phyloP scores from a whole-genome alignment of 768 basidiomycete genomes.

The Leccinum subtestaceum region DNA sequence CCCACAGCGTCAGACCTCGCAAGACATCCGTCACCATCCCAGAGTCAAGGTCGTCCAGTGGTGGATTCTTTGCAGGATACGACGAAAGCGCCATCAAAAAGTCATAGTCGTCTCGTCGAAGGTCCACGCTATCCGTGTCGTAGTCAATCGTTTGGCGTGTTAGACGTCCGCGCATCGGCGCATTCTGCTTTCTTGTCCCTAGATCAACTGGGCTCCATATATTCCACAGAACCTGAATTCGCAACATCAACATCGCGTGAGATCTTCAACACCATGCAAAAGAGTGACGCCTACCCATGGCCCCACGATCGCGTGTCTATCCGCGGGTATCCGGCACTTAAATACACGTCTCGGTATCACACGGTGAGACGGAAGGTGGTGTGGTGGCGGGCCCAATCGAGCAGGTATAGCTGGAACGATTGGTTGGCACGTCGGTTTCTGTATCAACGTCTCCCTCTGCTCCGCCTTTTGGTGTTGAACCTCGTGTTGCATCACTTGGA shows the following conservation, averaged over 20 bases:
- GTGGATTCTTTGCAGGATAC: constrained; percentile 39
- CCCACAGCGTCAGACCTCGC: constrained; percentile 53
- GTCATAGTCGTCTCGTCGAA: constrained; percentile 47
- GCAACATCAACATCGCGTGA: constrained; percentile 5
- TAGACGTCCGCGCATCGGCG: constrained; percentile 36
- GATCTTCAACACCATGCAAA: neutral
- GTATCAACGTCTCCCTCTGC: constrained; percentile 7
- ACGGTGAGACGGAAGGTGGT: constrained; percentile 48
- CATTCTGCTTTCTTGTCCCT: constrained; percentile 42
- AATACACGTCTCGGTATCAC: constrained; percentile 43
- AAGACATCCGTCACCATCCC: constrained; percentile 41
- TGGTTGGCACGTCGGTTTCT: constrained; percentile 34
- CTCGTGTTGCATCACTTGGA: constrained; percentile 50
- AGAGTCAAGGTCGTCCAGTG: constrained; percentile 49
- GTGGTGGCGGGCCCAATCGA: constrained; percentile 40
- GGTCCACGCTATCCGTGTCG: constrained; percentile 12
- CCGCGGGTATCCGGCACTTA: constrained; percentile 45
- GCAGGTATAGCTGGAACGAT: constrained; percentile 31
- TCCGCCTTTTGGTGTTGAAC: constrained; percentile 35
- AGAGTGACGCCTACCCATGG: constrained; percentile 47
- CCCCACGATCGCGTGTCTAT: constrained; percentile 49
- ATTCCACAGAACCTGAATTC: constrained; percentile 44
- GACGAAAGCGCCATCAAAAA: constrained; percentile 44
- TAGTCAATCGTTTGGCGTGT: constrained; percentile 15
- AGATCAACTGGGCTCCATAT: constrained; percentile 39